phyloP scores from a whole-genome alignment of 768 basidiomycete species.

The Naganishia randhawae region DNA sequence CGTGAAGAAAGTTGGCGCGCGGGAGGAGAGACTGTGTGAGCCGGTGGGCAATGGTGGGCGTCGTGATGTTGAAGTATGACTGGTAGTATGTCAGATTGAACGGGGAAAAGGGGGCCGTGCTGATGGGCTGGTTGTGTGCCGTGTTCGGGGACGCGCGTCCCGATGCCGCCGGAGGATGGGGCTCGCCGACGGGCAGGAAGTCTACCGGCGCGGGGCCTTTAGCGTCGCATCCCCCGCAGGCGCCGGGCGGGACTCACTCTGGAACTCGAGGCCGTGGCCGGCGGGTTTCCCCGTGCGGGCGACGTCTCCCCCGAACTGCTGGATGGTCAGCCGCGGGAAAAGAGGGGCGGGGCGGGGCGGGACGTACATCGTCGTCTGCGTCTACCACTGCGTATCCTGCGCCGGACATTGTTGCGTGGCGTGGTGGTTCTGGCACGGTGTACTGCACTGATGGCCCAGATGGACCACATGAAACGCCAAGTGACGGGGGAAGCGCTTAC shows the following conservation, averaged over 20 bases:
- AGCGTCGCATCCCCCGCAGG: not conserved
- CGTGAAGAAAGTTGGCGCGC: conserved; percentile 41
- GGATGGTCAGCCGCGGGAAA: not conserved
- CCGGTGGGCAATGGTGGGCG: conserved; percentile 41
- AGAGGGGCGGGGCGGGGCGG: not conserved
- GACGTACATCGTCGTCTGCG: conserved; percentile 47
- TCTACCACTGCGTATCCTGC: conserved; percentile 48
- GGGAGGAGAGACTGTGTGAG: conserved; percentile 43
- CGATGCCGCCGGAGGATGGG: conserved; percentile 15
- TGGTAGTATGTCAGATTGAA: conserved; percentile 50
- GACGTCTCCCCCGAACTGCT: conserved; percentile 33
- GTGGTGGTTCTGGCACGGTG: no score
- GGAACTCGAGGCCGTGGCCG: conserved; percentile 40
- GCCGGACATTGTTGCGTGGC: conserved; percentile 29
- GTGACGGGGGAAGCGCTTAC: not conserved
- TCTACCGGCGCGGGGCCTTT: no score
- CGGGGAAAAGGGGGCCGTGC: conserved; percentile 41
- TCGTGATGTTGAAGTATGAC: conserved; percentile 48
- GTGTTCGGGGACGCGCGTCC: not conserved
- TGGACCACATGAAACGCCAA: not conserved
- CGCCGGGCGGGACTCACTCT: conserved; percentile 35
- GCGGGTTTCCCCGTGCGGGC: conserved; percentile 23
- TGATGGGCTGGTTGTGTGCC: not conserved
- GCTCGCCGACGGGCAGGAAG: conserved; percentile 18
- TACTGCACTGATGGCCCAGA: no score